A percentile compares a stretch with the other conserved stretches of the same genome.
Conservation (phyloP, 2,329 filamentous ascomycete genomes). For the Xylariomycetidae sp. region DNA sequence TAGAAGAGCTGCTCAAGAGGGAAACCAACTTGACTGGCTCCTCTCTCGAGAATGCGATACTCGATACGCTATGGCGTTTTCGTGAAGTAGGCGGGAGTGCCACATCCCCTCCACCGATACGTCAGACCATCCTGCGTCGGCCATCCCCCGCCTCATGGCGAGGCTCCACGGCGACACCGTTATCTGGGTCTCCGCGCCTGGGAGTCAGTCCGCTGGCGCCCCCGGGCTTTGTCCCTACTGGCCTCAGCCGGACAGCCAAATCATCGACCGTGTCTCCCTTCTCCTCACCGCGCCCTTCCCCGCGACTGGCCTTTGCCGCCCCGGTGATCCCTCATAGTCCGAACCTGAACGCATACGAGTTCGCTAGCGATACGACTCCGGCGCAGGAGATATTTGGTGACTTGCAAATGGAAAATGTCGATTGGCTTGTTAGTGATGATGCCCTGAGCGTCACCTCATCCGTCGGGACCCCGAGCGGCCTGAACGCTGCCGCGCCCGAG, state of each 20-base stretch:
- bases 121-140: conserved; percentile 84
- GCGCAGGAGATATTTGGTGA: conserved; percentile 85
- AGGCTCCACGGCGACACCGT: conserved; percentile 71
- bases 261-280: conserved; percentile 84
- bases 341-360: conserved; percentile 91
- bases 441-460: conserved; percentile 76
- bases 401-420: conserved; percentile 88
- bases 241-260: conserved; percentile 71
- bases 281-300: conserved; percentile 87
- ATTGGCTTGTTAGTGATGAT: conserved; percentile 93
- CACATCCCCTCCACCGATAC: conserved; percentile 76
- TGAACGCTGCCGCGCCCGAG: conserved; percentile 79
- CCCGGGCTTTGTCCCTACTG: conserved; percentile 75
- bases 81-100: conserved; percentile 60
- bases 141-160: conserved; percentile 94
- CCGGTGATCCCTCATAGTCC: conserved; percentile 92
- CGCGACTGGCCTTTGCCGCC: conserved; percentile 82
- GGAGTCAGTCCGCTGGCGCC: conserved; percentile 79
- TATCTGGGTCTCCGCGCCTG: conserved; percentile 76
- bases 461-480: conserved; percentile 59
- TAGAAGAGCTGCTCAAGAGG: conserved; percentile 79
- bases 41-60: conserved; percentile 80
- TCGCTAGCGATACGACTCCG: conserved; percentile 74
- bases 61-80: conserved; percentile 87
- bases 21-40: conserved; percentile 72